These are phyloP conservation scores for Chrysochromulina parva DNA, from an alignment of 78 protist genomes.

Conservation along the genomic window DNA sequence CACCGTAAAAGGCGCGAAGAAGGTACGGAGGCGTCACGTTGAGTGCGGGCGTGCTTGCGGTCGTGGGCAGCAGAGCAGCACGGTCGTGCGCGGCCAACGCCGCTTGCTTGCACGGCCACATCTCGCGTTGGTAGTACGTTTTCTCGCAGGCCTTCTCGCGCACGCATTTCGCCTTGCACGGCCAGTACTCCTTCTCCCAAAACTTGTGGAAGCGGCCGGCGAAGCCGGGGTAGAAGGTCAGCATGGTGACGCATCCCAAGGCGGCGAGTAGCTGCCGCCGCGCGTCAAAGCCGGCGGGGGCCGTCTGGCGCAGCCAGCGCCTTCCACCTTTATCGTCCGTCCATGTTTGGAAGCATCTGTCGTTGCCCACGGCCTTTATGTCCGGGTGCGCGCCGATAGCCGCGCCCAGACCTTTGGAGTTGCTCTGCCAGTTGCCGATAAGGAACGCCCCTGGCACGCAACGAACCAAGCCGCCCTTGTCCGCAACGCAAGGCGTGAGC, in stretches of 20 bases:
- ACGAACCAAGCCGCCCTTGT: background rate
- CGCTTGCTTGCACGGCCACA: background rate
- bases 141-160: background rate
- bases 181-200: background rate
- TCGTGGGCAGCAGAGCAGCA: background rate
- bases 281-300: background rate
- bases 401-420: background rate
- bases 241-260: background rate
- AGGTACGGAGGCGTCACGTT: background rate
- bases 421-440: background rate
- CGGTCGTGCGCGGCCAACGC: background rate
- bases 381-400: background rate
- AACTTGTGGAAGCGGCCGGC: background rate
- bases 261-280: background rate
- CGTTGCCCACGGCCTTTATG: no score
- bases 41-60: background rate
- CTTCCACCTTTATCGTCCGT: no score
- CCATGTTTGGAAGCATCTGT: no score
- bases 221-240: background rate
- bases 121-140: background rate
- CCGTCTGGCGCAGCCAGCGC: no score
- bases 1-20: background rate
- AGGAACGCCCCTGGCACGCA: slow-evolving; percentile 1
- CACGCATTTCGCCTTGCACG: background rate
- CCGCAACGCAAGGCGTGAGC: background rate